Evolutionary conservation across 2,329 filamentous ascomycete genomes (phyloP).

Genomic region (Xylariaceae sp.): DNA sequence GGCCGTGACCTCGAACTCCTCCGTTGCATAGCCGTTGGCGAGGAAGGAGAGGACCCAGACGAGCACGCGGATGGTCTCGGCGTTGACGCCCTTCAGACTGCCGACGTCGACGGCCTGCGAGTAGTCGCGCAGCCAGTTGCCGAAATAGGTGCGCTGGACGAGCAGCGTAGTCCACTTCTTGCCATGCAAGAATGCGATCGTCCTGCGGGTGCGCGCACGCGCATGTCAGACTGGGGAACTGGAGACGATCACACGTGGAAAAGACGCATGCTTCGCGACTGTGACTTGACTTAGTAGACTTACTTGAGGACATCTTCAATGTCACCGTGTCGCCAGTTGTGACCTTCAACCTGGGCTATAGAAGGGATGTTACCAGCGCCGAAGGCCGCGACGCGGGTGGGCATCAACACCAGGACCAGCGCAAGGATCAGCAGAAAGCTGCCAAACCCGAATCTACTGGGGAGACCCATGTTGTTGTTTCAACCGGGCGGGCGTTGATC

Average conservation of each 20-base stretch:
- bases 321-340: constrained; percentile 69
- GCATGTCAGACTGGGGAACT: constrained; percentile 1
- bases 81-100: constrained; percentile 71
- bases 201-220: constrained; percentile 30
- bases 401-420: constrained; percentile 52
- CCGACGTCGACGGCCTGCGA: constrained; percentile 79
- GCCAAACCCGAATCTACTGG: constrained; percentile 42
- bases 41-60: constrained; percentile 80
- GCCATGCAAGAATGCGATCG: constrained; percentile 68
- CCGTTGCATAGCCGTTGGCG: constrained; percentile 78
- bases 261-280: no score
- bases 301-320: constrained; percentile 74
- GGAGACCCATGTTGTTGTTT: constrained; percentile 41
- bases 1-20: constrained; percentile 77
- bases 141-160: constrained; percentile 75
- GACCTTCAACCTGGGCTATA: constrained; percentile 56
- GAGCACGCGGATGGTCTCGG: constrained; percentile 70
- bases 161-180: constrained; percentile 82
- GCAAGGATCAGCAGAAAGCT: constrained; percentile 48
- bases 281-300: background rate
- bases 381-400: constrained; percentile 55
- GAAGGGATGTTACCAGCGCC: constrained; percentile 69
- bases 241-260: background rate
- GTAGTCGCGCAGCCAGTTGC: constrained; percentile 83
- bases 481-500: background rate